Evolutionary conservation across 169 alveolate species (phyloP).

Genomic region (Plasmodium vivax): DNA sequence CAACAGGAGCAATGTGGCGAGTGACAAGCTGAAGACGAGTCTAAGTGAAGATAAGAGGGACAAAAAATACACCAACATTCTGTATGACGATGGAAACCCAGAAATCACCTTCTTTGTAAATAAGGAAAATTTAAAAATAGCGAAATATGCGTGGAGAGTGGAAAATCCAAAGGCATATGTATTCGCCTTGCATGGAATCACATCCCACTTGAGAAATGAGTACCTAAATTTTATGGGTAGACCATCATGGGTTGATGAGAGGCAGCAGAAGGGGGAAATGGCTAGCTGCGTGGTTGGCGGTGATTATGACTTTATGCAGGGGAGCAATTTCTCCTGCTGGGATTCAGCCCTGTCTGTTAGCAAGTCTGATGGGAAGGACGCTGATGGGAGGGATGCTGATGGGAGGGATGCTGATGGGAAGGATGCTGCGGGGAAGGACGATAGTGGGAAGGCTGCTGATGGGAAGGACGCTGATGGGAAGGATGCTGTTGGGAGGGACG

Average conservation of each 20-base stretch:
- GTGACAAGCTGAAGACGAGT: neutral
- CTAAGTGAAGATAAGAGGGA: slow-evolving; percentile 8
- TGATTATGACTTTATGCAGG: neutral
- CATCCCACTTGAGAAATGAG: slow-evolving; percentile 81
- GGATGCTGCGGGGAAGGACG: neutral
- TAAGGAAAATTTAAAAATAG: slow-evolving; percentile 77
- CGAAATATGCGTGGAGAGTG: slow-evolving; percentile 77
- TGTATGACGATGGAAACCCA: slow-evolving; percentile 74
- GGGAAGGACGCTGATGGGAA: too few species aligned
- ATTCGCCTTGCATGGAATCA: slow-evolving; percentile 81
- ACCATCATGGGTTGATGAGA: slow-evolving; percentile 35
- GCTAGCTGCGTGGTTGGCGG: neutral
- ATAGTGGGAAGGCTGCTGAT: too few species aligned
- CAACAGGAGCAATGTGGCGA: neutral
- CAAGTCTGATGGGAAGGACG: neutral
- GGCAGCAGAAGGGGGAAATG: neutral
- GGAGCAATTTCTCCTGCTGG: neutral
- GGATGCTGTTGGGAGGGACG: too few species aligned
- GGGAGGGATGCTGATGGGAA: too few species aligned
- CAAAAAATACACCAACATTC: neutral
- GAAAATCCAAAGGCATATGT: slow-evolving; percentile 79
- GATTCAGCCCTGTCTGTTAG: neutral
- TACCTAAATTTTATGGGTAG: slow-evolving; percentile 75
- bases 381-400: neutral
- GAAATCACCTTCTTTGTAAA: slow-evolving; percentile 78